These are phyloP conservation scores for Sugiyamaella grinbergsii DNA, from an alignment of 1,139 yeast species.

Conservation along the genomic window DNA sequence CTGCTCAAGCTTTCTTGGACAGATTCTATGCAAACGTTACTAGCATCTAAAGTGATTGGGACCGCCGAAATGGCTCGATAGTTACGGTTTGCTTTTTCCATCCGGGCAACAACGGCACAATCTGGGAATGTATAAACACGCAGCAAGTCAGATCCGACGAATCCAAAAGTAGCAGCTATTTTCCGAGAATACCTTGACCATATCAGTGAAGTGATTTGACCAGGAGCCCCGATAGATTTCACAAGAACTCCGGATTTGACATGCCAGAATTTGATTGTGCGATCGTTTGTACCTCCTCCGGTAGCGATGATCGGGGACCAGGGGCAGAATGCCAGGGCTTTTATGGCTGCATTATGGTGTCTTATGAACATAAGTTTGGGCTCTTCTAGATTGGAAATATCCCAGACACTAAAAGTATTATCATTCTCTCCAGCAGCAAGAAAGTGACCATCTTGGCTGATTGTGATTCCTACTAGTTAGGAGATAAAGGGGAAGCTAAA, in stretches of 20 bases:
- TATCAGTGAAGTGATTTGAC: conserved; percentile 75
- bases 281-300: conserved; percentile 93
- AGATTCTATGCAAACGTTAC: background rate
- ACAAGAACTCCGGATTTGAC: conserved; percentile 69
- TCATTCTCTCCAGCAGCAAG: conserved; percentile 43
- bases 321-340: conserved; percentile 74
- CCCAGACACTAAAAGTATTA: conserved; percentile 40
- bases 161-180: conserved; percentile 79
- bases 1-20: background rate
- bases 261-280: conserved; percentile 82
- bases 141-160: conserved; percentile 46
- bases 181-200: conserved; percentile 73
- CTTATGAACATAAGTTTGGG: conserved; percentile 32
- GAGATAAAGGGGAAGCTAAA: no score
- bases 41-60: conserved; percentile 57
- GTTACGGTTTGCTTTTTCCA: conserved; percentile 52
- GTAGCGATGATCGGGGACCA: conserved; percentile 66
- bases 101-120: conserved; percentile 53
- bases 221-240: conserved; percentile 55
- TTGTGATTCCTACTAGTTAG: conserved; percentile 43
- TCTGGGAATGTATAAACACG: conserved; percentile 68
- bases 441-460: conserved; percentile 34
- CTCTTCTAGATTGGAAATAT: conserved; percentile 25
- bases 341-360: conserved; percentile 48
- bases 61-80: conserved; percentile 67